phyloP scores from a whole-genome alignment of 1,139 yeast genomes.

The Martiniozyma asiatica region DNA sequence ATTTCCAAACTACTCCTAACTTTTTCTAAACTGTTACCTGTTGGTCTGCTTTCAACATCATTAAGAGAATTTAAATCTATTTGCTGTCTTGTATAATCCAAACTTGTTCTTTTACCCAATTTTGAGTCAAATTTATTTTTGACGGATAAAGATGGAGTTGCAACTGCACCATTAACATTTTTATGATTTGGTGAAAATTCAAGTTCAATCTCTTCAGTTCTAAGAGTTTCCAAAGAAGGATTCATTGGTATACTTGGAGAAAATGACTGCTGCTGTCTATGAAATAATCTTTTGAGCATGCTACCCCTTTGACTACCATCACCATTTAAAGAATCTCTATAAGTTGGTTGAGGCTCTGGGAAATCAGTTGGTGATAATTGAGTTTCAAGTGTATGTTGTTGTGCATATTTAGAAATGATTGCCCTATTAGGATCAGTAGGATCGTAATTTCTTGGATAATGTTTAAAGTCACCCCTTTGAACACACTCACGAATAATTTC shows the following conservation, averaged over 20 bases:
- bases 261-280: slow-evolving; percentile 10
- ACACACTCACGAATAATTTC: slow-evolving; percentile 80
- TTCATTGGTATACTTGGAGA: slow-evolving; percentile 11
- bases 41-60: slow-evolving; percentile 12
- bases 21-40: slow-evolving; percentile 15
- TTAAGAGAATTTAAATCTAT: slow-evolving; percentile 7
- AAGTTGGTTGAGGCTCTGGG: slow-evolving; percentile 18
- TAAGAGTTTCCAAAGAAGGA: slow-evolving; percentile 21
- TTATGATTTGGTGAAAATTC: slow-evolving; percentile 24
- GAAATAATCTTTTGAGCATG: slow-evolving; percentile 16
- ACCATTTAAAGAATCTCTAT: slow-evolving; percentile 28
- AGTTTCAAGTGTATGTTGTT: slow-evolving; percentile 46
- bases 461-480: slow-evolving; percentile 38
- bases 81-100: slow-evolving; percentile 16
- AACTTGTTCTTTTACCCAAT: slow-evolving; percentile 1
- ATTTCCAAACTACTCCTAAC: slow-evolving; percentile 22
- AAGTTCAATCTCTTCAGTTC: slow-evolving; percentile 41
- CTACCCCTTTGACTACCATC: slow-evolving; percentile 19
- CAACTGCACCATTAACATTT: slow-evolving; percentile 13
- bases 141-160: slow-evolving; percentile 19
- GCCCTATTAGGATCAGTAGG: slow-evolving; percentile 44
- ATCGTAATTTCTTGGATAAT: slow-evolving; percentile 43
- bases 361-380: slow-evolving; percentile 38
- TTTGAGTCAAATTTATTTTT: no score
- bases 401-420: slow-evolving; percentile 37